phyloP scores from a whole-genome alignment of 352 stramenopile species.

The Halophytophthora batemanensis region DNA sequence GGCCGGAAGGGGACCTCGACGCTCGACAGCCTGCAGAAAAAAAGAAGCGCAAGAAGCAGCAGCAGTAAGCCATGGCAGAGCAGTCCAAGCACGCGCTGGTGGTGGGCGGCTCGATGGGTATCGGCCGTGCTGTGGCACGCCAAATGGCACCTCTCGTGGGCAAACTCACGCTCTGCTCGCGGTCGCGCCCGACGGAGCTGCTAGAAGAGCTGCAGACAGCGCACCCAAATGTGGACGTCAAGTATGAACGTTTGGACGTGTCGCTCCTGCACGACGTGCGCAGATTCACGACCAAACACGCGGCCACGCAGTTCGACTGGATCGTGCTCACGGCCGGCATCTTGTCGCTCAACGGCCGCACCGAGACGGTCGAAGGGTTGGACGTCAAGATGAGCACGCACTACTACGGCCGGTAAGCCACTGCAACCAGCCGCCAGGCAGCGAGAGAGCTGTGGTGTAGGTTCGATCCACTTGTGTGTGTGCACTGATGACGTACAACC shows the following conservation, averaged over 20 bases:
- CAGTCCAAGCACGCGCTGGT: conserved; percentile 1
- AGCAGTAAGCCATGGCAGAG: neutral
- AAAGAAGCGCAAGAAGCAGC: too few relatives aligned
- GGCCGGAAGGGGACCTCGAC: too few relatives aligned
- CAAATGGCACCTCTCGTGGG: conserved; percentile 1
- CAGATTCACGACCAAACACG: neutral
- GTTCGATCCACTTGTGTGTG: neutral
- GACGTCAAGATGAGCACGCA: conserved; percentile 1
- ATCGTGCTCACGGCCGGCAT: neutral
- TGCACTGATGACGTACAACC: neutral
- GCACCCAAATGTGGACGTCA: neutral
- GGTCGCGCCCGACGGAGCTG: conserved; percentile 1
- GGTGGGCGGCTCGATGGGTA: conserved; percentile 1
- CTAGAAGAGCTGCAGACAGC: neutral
- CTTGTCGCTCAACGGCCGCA: neutral
- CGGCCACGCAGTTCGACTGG: conserved; percentile 1
- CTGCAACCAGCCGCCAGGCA: neutral
- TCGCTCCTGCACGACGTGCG: neutral
- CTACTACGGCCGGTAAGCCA: neutral
- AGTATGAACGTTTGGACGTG: neutral
- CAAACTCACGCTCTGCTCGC: conserved; percentile 4
- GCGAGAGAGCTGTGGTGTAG: too few relatives aligned
- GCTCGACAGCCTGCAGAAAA: too few relatives aligned
- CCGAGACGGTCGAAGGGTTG: neutral
- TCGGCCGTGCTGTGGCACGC: neutral